These are phyloP conservation scores for Spiraea crenata DNA, from an alignment of 331 rosid genomes.

Conservation along the genomic window DNA sequence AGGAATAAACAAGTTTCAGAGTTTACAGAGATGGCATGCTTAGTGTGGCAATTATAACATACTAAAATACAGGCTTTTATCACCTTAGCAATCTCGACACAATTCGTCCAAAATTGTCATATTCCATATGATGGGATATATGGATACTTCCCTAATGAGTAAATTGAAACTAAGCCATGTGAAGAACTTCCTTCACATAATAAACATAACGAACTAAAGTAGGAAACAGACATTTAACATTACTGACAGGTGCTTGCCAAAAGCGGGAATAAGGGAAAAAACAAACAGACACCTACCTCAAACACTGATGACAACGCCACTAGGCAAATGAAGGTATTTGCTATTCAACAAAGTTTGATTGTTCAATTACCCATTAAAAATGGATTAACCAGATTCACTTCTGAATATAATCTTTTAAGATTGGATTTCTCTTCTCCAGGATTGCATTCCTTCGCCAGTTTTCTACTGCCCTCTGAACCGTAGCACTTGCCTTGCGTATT, in stretches of 20 bases:
- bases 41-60: too few relatives aligned
- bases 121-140: neutral
- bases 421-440: conserved; percentile 30
- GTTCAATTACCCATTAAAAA: conserved; percentile 2
- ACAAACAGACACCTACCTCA: neutral
- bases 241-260: neutral
- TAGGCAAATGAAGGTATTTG: neutral
- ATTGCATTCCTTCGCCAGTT: conserved; percentile 67
- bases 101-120: neutral
- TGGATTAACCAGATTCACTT: conserved; percentile 27
- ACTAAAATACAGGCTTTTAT: neutral
- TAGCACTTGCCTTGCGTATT: conserved; percentile 53
- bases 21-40: neutral
- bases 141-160: neutral
- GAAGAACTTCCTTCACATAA: neutral
- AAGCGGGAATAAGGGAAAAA: neutral
- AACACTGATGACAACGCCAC: neutral
- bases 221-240: neutral
- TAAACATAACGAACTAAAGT: neutral
- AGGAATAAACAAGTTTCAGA: neutral
- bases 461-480: conserved; percentile 59
- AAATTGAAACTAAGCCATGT: neutral
- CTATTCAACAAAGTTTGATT: neutral
- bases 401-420: conserved; percentile 49
- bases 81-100: neutral